Evolutionary conservation across 345 rosid species (phyloP).

Genomic region (Garcia nutans): DNA sequence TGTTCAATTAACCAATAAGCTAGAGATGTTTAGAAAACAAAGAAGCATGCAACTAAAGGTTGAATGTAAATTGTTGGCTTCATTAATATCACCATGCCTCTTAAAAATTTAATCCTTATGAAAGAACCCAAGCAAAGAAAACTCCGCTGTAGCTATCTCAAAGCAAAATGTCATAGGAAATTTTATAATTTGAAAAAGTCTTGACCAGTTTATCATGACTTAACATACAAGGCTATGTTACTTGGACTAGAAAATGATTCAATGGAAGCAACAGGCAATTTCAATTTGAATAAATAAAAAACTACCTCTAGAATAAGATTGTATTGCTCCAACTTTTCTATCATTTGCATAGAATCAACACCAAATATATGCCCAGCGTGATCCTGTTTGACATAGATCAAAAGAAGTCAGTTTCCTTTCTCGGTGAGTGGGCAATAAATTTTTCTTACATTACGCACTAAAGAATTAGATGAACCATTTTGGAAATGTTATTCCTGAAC

Average conservation of each 20-base stretch:
- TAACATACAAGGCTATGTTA: background rate
- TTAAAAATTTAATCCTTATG: no score
- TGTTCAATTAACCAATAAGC: background rate
- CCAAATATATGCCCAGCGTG: conserved; percentile 95
- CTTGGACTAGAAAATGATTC: background rate
- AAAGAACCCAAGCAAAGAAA: no score
- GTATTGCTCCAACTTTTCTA: conserved; percentile 84
- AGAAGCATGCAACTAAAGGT: no score
- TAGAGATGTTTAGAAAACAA: no score
- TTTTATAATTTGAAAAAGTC: background rate
- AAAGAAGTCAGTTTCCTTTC: background rate
- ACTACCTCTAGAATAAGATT: conserved; percentile 69
- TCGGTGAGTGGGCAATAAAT: background rate
- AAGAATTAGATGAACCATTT: background rate
- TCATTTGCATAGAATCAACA: conserved; percentile 81
- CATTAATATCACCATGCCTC: no score
- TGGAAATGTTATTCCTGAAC: background rate
- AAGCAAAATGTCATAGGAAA: background rate
- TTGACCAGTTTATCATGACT: background rate
- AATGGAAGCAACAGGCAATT: conserved; percentile 2
- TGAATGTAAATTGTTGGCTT: no score
- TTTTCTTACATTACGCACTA: background rate
- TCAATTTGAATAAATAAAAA: conserved; percentile 19
- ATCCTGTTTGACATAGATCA: conserved; percentile 50
- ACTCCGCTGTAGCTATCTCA: no score